Percentiles rank a stretch among this genome's conserved stretches.
phyloP scores from a whole-genome alignment of 2,329 filamentous ascomycete genomes.

The Penicillium corylophilum region DNA sequence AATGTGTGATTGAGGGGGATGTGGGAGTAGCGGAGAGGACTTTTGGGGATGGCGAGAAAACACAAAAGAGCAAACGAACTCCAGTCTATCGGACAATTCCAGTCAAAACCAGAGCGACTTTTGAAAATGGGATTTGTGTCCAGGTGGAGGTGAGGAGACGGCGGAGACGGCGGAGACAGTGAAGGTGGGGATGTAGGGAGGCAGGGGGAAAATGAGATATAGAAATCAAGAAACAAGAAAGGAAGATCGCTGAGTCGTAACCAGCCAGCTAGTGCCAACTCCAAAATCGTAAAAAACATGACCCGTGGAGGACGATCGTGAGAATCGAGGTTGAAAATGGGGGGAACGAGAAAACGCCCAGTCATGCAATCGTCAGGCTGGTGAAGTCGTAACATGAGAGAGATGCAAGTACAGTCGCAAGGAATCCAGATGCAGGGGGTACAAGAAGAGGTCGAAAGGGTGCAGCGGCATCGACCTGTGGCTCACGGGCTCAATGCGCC shows the following conservation, averaged over 20 bases:
- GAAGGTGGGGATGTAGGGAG: too few species aligned
- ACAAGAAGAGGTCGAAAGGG: conserved; percentile 3
- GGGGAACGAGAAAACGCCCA: conserved; percentile 36
- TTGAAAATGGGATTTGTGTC: conserved; percentile 3
- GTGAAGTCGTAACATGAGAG: conserved; percentile 41
- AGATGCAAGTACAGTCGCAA: conserved; percentile 35
- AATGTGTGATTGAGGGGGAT: not conserved
- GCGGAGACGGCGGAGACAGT: not conserved
- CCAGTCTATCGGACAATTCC: conserved; percentile 14
- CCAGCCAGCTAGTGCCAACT: conserved; percentile 37
- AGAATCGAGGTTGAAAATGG: conserved; percentile 13
- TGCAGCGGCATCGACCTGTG: not conserved
- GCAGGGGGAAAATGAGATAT: conserved; percentile 1
- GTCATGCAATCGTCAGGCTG: conserved; percentile 43
- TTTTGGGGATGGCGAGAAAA: not conserved
- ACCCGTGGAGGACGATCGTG: conserved; percentile 24
- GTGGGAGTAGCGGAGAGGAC: not conserved
- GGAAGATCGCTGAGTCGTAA: conserved; percentile 32
- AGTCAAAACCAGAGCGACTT: not conserved
- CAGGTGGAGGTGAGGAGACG: conserved; percentile 1
- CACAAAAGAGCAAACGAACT: conserved; percentile 10
- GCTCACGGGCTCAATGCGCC: conserved; percentile 40
- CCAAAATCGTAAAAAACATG: conserved; percentile 23
- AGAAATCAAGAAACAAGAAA: conserved; percentile 9
- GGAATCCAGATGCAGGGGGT: conserved; percentile 23